These are phyloP conservation scores for Pneumocystis jirovecii DNA, from an alignment of 1,139 yeast species.

Conservation along the genomic window DNA sequence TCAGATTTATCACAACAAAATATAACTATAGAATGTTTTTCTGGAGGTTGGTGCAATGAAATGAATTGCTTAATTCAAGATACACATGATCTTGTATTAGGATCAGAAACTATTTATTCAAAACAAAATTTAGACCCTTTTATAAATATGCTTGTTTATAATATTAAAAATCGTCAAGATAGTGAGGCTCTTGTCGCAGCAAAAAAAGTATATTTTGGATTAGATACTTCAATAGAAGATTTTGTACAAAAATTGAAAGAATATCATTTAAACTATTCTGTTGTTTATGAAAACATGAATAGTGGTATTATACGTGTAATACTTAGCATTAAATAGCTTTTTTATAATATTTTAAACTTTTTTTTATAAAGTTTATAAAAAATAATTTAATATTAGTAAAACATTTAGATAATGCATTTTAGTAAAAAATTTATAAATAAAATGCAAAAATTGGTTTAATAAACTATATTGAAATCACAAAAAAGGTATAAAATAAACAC, in stretches of 20 bases:
- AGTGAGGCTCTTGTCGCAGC: background rate
- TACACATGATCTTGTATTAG: background rate
- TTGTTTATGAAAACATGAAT: background rate
- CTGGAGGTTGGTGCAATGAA: background rate
- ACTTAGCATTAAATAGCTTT: background rate
- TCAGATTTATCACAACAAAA: background rate
- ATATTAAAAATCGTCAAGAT: background rate
- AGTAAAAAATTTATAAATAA: background rate
- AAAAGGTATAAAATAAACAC: background rate
- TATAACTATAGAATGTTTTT: background rate
- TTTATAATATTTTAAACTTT: background rate
- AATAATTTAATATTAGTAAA: background rate
- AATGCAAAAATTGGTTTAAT: background rate
- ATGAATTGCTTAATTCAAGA: background rate
- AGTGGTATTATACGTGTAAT: conserved; percentile 1
- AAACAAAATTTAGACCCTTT: background rate
- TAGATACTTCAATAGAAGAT: background rate
- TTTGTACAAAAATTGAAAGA: background rate
- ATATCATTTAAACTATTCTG: background rate
- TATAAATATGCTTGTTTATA: background rate
- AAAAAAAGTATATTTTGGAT: background rate
- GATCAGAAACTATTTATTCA: background rate
- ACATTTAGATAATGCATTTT: background rate
- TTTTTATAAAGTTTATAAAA: background rate
- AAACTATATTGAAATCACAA: background rate